A percentile compares a stretch with the other conserved stretches of the same genome.
phyloP scores from a whole-genome alignment of 2,329 filamentous ascomycete species.

The Verticillium nonalfalfae region DNA sequence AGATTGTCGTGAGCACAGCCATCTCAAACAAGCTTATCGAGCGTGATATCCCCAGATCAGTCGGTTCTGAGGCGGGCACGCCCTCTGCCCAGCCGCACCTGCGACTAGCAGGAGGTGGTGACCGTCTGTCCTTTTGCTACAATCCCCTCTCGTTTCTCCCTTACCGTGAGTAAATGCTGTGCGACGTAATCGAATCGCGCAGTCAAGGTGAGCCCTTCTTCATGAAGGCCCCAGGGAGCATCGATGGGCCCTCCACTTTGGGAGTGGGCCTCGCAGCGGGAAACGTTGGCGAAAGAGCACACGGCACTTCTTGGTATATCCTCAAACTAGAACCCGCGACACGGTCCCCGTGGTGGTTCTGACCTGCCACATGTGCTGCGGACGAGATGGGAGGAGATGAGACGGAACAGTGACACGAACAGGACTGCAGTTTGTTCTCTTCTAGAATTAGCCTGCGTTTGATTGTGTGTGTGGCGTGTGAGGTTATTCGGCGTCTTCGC shows the following conservation, averaged over 20 bases:
- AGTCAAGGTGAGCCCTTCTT: background rate
- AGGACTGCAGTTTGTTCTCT: background rate
- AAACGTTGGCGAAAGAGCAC: background rate
- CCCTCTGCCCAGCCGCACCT: background rate
- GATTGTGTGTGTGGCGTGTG: background rate
- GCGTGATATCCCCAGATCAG: background rate
- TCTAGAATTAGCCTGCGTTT: background rate
- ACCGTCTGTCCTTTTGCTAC: background rate
- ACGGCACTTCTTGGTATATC: background rate
- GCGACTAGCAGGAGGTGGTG: background rate
- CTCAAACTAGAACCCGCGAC: background rate
- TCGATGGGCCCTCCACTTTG: background rate
- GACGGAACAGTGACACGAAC: background rate
- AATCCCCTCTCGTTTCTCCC: background rate
- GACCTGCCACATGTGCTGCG: background rate
- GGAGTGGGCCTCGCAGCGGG: background rate
- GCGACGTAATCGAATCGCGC: background rate
- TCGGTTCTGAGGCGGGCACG: background rate
- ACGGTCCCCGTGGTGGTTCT: background rate
- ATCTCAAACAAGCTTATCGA: background rate
- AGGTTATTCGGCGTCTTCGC: background rate
- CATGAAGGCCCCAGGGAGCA: no score
- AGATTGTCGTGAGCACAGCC: background rate
- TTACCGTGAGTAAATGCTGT: background rate
- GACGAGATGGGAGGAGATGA: background rate